Percentiles rank a stretch among this genome's conserved stretches.
phyloP scores from a whole-genome alignment of 2,329 filamentous ascomycete genomes.

The Nemania sp. region DNA sequence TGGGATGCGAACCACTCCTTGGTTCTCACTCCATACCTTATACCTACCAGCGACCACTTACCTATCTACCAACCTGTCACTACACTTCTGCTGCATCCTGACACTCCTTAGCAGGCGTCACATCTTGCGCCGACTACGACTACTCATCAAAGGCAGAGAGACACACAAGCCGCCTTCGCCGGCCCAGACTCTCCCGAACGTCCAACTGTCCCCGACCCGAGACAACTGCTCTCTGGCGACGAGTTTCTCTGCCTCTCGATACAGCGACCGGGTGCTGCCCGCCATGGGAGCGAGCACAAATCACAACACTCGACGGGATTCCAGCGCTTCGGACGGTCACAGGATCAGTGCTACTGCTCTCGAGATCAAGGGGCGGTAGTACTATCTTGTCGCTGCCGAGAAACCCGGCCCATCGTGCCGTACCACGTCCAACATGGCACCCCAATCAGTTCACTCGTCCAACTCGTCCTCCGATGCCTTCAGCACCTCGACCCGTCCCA shows the following conservation, averaged over 20 bases:
- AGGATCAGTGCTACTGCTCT: slow-evolving; percentile 24
- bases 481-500: slow-evolving; percentile 29
- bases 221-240: slow-evolving; percentile 3
- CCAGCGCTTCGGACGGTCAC: slow-evolving; percentile 27
- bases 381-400: slow-evolving; percentile 20
- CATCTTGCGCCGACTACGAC: not conserved
- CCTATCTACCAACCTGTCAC: too few species aligned
- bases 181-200: not conserved
- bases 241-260: slow-evolving; percentile 8
- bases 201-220: not conserved
- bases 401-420: slow-evolving; percentile 13
- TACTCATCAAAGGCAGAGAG: not conserved
- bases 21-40: not conserved
- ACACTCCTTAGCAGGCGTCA: slow-evolving; percentile 1
- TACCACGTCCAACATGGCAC: slow-evolving; percentile 32
- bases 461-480: slow-evolving; percentile 33
- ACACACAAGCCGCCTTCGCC: not conserved
- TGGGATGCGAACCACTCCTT: slow-evolving; percentile 22
- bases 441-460: slow-evolving; percentile 33
- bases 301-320: slow-evolving; percentile 26
- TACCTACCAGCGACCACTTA: too few species aligned
- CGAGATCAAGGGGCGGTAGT: slow-evolving; percentile 27
- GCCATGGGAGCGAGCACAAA: slow-evolving; percentile 32
- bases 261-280: slow-evolving; percentile 28
- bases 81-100: not conserved